Base-by-base conservation (phyloP, 2,329 filamentous ascomycete genomes). In the Colletotrichum tofieldiae region DNA sequence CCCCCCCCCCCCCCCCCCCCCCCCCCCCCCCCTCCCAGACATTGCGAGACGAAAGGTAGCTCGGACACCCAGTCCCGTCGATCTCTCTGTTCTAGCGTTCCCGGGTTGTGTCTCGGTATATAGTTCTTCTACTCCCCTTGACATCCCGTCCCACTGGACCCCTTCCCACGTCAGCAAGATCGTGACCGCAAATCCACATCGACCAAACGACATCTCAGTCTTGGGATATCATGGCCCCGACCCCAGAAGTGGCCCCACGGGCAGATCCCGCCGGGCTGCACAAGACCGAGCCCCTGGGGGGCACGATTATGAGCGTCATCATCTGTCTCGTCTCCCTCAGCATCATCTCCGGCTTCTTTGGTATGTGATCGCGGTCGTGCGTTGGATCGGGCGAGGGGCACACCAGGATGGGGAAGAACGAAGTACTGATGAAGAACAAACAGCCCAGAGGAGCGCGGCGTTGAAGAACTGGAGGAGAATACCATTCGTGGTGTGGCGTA, bases 401-500 rank as follows among this genome's bases (percentile, higher is more conserved):
- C 1, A 18, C 6, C 23, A 12, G 29, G 18, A 20, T 14, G 11
- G 20, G 55, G 2, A 45, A 20, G 20, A 63, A n/a, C 32, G 8
- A 32, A 6, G 35, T 41, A 55, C 72, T 74, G 43, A 74, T 39
- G 43, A 51, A 26, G 32, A 75, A 68, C 49, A 73, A 35, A 70
- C 59, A 85, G 84, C 79, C 20, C 81, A 85, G 60, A 80, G 83
- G 73, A 75, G 79, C 14, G 74, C 80, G 26, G 79, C 76, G 12
- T 79, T 86, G 52, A 83, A 78, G 71, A 73, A 75, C 7, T 86
- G 85, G 84, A 76, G 74, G 43, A 81, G 79, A 65, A 73, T 87
- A 41, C 84, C 85, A 1, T 78, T 83, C 43, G 81, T 84, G 23
- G 78, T 83, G 9, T 86, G 84, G 84, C 73, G 85, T 86, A 78